Evolutionary conservation across 2,329 filamentous ascomycete genomes (phyloP), one percentile per base, ranked within the genome.

Genomic region (Ophiostoma montium): DNA sequence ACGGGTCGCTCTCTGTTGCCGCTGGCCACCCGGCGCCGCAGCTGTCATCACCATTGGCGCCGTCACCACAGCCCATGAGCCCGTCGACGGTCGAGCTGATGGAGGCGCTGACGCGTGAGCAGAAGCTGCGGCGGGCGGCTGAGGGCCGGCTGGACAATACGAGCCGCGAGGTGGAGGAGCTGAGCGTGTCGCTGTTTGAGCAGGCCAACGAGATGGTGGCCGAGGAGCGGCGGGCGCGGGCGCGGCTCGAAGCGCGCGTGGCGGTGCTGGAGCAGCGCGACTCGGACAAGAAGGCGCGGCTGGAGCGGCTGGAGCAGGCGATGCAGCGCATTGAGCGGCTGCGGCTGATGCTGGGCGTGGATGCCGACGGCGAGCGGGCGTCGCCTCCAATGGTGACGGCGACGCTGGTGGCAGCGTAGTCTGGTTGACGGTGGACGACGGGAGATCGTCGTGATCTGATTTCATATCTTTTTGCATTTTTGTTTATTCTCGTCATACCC

Each of bases 131-230:
- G 12, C 69, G 74, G 35, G 76, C 78, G 47, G 85, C 85, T 1
- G 86, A 92, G 65, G 74, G 74, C 46, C 74, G 76, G 53, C 68
- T 86, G 18, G 72, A 71, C 54, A 75, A 78, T 46, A 82, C 84
- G 46, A 80, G 76, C 58, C 71, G 69, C 12, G 86, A 92, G 67
- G 74, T 90, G 18, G 86, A 90, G 65, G 86, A 92, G 65, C 68
- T 92, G 55, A 85, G 76, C 59, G 82, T 76, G 18, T 75, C 74
- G 46, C 67, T 92, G 48, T 92, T 92, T 62, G 80, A 85, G 66
- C 81, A 89, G 67, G 86, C 86, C 47, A 92, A 92, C 62, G 80
- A 88, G 65, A 92, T 92, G 86, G 86, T 92, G 18, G 84, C 86
- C 2, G 70, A 74, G 16, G 86, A 92, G 69, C 70, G 86, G 39